Evolutionary conservation across 805 yeast species (phyloP).

Genomic region (Candida hispaniensis): DNA sequence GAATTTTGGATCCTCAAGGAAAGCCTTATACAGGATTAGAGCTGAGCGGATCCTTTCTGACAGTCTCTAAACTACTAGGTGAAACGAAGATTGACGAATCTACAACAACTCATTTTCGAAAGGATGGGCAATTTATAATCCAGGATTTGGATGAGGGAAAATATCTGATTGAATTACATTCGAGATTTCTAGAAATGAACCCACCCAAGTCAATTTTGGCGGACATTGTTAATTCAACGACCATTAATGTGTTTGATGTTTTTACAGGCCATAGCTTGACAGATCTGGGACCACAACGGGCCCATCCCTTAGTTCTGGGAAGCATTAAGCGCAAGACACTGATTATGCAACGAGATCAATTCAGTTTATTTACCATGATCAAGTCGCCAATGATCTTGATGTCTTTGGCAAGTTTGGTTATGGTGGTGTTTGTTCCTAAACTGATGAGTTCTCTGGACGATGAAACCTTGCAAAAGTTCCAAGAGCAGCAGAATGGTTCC

Average conservation of each 20-base stretch:
- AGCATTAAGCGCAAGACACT: slow-evolving; percentile 25
- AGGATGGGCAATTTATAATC: slow-evolving; percentile 22
- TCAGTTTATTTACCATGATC: slow-evolving; percentile 26
- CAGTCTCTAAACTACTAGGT: too few species aligned
- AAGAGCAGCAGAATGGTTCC: slow-evolving; percentile 19
- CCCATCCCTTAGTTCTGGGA: slow-evolving; percentile 26
- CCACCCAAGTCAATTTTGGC: slow-evolving; percentile 18
- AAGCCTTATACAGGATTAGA: too few species aligned
- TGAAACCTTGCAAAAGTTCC: slow-evolving; percentile 28
- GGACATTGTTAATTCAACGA: slow-evolving; percentile 23
- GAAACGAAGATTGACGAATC: too few species aligned
- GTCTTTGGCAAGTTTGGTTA: slow-evolving; percentile 26
- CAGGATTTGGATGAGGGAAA: slow-evolving; percentile 23
- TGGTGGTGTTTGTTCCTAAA: slow-evolving; percentile 29
- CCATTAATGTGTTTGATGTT: slow-evolving; percentile 23
- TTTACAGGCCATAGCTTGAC: slow-evolving; percentile 24
- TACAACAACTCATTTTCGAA: slow-evolving; percentile 12
- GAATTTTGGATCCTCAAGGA: too few species aligned
- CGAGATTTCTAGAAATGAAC: slow-evolving; percentile 18
- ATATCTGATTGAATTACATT: slow-evolving; percentile 21
- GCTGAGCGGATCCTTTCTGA: too few species aligned
- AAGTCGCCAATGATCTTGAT: slow-evolving; percentile 31
- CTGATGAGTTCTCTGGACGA: slow-evolving; percentile 28
- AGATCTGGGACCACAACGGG: slow-evolving; percentile 26
- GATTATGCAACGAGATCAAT: slow-evolving; percentile 23